Conservation (phyloP, 2,329 filamentous ascomycete species). For the Monilinia fructicola region DNA sequence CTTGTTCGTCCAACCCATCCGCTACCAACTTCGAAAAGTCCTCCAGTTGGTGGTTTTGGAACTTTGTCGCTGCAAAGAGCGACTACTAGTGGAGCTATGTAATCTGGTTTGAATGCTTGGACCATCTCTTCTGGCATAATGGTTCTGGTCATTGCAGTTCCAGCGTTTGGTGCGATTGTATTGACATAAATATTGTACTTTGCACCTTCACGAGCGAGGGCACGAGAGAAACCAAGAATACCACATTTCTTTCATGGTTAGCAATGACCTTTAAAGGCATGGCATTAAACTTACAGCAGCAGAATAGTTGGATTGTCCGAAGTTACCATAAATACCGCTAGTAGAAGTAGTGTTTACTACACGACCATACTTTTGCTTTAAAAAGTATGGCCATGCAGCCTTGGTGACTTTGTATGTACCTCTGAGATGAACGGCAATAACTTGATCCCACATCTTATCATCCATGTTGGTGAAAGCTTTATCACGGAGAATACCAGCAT, state of each 20-base stretch:
- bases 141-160: slow-evolving; percentile 89
- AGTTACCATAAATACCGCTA: slow-evolving; percentile 98
- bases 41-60: slow-evolving; percentile 79
- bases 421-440: slow-evolving; percentile 87
- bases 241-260: slow-evolving; percentile 65
- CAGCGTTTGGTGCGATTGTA: slow-evolving; percentile 96
- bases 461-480: slow-evolving; percentile 99
- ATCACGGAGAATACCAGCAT: slow-evolving; percentile 94
- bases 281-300: slow-evolving; percentile 65
- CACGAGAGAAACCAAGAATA: slow-evolving; percentile 92
- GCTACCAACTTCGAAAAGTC: slow-evolving; percentile 90
- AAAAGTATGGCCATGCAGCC: slow-evolving; percentile 95
- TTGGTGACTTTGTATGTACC: slow-evolving; percentile 97
- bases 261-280: slow-evolving; percentile 34
- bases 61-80: slow-evolving; percentile 83
- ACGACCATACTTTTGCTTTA: slow-evolving; percentile 98
- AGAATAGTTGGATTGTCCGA: slow-evolving; percentile 96
- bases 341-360: slow-evolving; percentile 97
- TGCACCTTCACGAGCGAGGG: slow-evolving; percentile 85
- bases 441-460: slow-evolving; percentile 87
- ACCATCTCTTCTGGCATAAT: slow-evolving; percentile 97
- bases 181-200: slow-evolving; percentile 99
- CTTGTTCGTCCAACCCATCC: slow-evolving; percentile 90
- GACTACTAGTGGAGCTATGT: slow-evolving; percentile 90
- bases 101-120: slow-evolving; percentile 98